Evolutionary conservation across 2,329 filamentous ascomycete genomes (phyloP).

Genomic region (Cladosporium sp.): DNA sequence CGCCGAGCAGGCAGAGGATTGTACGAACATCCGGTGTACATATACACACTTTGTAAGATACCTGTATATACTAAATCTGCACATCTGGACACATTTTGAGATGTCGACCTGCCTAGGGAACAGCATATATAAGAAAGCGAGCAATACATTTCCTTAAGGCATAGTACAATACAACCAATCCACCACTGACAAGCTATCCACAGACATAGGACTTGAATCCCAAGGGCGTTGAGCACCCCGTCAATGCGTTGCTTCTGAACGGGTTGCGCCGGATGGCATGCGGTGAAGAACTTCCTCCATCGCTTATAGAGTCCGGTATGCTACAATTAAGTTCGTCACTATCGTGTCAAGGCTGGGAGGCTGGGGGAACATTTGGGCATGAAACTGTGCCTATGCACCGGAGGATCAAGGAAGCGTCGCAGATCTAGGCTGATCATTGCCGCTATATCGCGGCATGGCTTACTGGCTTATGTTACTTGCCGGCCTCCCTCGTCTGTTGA

Average conservation of each 20-base stretch:
- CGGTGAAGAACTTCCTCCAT: not conserved
- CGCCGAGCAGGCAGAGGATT: not conserved
- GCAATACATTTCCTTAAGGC: too few relatives aligned
- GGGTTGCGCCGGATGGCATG: not conserved
- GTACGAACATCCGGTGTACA: not conserved
- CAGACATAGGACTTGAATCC: too few relatives aligned
- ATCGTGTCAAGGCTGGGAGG: not conserved
- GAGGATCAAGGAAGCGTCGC: too few relatives aligned
- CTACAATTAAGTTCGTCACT: not conserved
- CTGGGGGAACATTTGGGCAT: not conserved
- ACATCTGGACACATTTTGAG: not conserved
- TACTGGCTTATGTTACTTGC: not conserved
- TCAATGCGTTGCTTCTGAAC: not conserved
- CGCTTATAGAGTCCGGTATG: not conserved
- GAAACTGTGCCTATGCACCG: too few relatives aligned
- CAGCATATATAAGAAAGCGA: not conserved
- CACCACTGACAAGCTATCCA: not conserved
- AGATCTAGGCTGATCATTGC: not conserved
- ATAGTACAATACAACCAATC: not conserved
- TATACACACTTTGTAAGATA: not conserved
- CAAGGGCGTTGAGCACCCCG: not conserved
- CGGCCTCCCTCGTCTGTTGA: not conserved
- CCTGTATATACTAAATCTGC: not conserved
- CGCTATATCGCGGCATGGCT: not conserved
- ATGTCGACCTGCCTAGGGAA: not conserved